phyloP scores from a whole-genome alignment of 2,329 filamentous ascomycete species.

The Westerdykella ornata region DNA sequence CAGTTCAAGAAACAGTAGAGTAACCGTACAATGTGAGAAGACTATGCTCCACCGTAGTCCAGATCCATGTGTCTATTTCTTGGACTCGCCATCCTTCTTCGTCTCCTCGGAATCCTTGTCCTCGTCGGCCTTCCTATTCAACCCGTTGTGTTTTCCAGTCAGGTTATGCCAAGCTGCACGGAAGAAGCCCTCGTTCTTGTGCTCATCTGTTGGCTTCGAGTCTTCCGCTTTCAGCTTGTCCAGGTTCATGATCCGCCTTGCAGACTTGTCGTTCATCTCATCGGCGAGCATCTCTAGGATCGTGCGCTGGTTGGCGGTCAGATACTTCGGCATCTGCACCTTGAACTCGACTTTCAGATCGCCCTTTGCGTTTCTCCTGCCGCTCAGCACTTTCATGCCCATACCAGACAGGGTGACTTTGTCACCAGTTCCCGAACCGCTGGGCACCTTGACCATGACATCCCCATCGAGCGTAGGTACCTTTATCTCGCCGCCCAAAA shows the following conservation, averaged over 20 bases:
- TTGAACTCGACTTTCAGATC: slow-evolving; percentile 93
- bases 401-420: slow-evolving; percentile 80
- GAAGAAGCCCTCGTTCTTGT: slow-evolving; percentile 82
- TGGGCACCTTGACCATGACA: slow-evolving; percentile 83
- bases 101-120: slow-evolving; percentile 30
- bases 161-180: slow-evolving; percentile 91
- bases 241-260: slow-evolving; percentile 87
- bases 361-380: slow-evolving; percentile 61
- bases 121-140: slow-evolving; percentile 14
- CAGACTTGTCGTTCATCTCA: slow-evolving; percentile 88
- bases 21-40: slow-evolving; percentile 11
- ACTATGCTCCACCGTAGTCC: slow-evolving; percentile 10
- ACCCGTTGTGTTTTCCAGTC: slow-evolving; percentile 58
- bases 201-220: slow-evolving; percentile 26
- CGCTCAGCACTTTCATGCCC: slow-evolving; percentile 81
- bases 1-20: slow-evolving; percentile 11
- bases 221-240: slow-evolving; percentile 39
- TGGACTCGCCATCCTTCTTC: slow-evolving; percentile 18
- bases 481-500: slow-evolving; percentile 82
- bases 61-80: slow-evolving; percentile 32
- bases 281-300: slow-evolving; percentile 94
- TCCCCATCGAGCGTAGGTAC: slow-evolving; percentile 87
- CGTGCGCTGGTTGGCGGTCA: slow-evolving; percentile 83
- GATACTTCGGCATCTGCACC: slow-evolving; percentile 89
- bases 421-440: slow-evolving; percentile 88